Base-by-base conservation (phyloP, 2,329 filamentous ascomycete genomes). In the Ophiostoma sp. region DNA sequence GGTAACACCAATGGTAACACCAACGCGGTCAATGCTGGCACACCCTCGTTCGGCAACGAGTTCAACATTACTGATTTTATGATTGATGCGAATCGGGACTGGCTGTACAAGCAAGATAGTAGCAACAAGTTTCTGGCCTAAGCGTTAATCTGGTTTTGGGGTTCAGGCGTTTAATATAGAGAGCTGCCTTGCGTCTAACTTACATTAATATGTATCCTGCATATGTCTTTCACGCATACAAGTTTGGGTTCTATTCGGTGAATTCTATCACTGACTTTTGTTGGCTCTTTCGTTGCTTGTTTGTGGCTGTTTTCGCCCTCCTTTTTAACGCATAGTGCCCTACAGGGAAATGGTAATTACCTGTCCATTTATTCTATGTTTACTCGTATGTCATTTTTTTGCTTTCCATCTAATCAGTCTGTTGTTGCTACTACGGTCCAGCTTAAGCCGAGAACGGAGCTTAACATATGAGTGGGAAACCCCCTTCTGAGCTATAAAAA, bases 31-130 rank as follows among this genome's bases (percentile, higher is more conserved):
- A 49, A 65, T 52, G 45, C 45, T 14, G 68, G 68, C 55, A 72
- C 71, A 11, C 73, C 74, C 16, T 70, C 73, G 67, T 70, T 76
- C 71, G 70, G 77, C 71, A 89, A 89, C 69, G 88, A 91, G 76
- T 91, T 89, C 73, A 92, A 92, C 73, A 92, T 92, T 69, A 90
- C 87, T 63, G 90, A 92, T 74, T 92, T 90, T 73, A 91, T 89
- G 85, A 84, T 90, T 42, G 89, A 92, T 77, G 87, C 85, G 2
- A 90, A 85, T 73, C 87, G 87, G 70, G 89, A 92, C 76, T 92
- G 89, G 89, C 82, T 91, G n/a, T 88, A 87, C 69, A 88, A 69
- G 65, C 67, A 68, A 18, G 65, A 69, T 11, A 60, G 65, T 8
- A 44, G 44, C 41, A 65, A 58, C 27, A 69, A 66, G 65, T 69